phyloP scores from a whole-genome alignment of 2,329 filamentous ascomycete species.

The Hymenoscyphus linearis region DNA sequence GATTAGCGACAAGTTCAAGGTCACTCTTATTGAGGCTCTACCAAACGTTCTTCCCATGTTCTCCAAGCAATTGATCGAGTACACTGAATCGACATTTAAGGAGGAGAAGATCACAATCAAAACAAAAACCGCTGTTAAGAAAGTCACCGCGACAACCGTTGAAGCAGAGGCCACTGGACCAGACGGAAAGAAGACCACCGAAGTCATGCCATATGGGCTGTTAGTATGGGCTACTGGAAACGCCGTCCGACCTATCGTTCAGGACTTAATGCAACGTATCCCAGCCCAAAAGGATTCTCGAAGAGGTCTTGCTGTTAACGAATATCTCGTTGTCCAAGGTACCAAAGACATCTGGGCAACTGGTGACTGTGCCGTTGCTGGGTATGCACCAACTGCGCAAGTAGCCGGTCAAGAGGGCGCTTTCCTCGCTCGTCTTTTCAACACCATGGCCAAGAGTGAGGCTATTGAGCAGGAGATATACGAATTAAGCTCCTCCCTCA shows the following conservation, averaged over 20 bases:
- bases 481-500: conserved; percentile 58
- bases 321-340: conserved; percentile 97
- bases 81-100: conserved; percentile 98
- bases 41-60: conserved; percentile 97
- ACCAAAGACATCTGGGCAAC: conserved; percentile 97
- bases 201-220: conserved; percentile 87
- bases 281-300: conserved; percentile 93
- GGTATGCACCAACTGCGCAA: conserved; percentile 96
- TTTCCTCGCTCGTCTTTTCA: conserved; percentile 94
- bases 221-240: conserved; percentile 99
- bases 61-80: conserved; percentile 98
- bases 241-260: conserved; percentile 80
- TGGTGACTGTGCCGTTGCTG: conserved; percentile 93
- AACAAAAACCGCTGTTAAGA: conserved; percentile 99
- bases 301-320: conserved; percentile 92
- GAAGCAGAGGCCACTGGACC: conserved; percentile 80
- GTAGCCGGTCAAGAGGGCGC: conserved; percentile 92
- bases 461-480: conserved; percentile 71
- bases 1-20: conserved; percentile 90
- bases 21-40: conserved; percentile 94
- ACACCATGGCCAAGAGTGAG: conserved; percentile 97
- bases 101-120: conserved; percentile 97
- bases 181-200: conserved; percentile 75
- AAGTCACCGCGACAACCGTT: conserved; percentile 85
- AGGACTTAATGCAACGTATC: conserved; percentile 86